Evolutionary conservation across 768 basidiomycete genomes (phyloP), one percentile per base, ranked within the genome.

Genomic region (Lentinula sp.): DNA sequence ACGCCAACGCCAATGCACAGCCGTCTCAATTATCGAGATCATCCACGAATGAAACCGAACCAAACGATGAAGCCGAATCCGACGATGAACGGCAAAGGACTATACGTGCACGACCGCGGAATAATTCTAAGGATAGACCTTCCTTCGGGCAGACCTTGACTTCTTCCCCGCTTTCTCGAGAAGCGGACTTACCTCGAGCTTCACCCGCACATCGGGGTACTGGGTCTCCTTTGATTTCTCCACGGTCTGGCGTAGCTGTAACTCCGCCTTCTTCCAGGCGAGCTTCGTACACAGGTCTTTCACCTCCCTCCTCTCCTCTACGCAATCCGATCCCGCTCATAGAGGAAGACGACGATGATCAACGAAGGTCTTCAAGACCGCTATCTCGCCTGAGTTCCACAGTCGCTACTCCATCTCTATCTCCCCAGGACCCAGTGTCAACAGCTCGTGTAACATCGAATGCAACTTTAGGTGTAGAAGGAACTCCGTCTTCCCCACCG

Each of bases 401-500:
- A 5, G 23, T 28, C n/a, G 46, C n/a, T n/a, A n/a, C 23, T 28
- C 9, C 23, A 21, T 28, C 46, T 3, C 18, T n/a, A 6, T 18
- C 46, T 18, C 9, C 46, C 9, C 18, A 18, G 10, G 11, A 7
- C 8, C 49, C 49, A 28, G 5, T 28, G 16, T 55, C 34, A 55
- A 9, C 23, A 31, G 7, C n/a, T 32, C 55, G 16, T 15, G 13
- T 8, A 0, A 21, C 1, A 11, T 34, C 15, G 18, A 23, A 23
- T 23, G 21, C 49, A 32, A 5, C 31, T 7, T 7, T 13, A 10
- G 48, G 60, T n/a, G 58, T 62, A 3, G 56, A 52, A 42, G 59
- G 48, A 32, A 42, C 61, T 9, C 56, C 48, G 39, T 35, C 48
- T 1, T 28, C 67, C 2, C 69, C 68, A 1, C 70, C 71, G 4